A percentile compares a stretch with the other conserved stretches of the same genome.
Evolutionary conservation across 2,329 filamentous ascomycete genomes (phyloP).

Genomic region (Pestalotiopsis sp.): DNA sequence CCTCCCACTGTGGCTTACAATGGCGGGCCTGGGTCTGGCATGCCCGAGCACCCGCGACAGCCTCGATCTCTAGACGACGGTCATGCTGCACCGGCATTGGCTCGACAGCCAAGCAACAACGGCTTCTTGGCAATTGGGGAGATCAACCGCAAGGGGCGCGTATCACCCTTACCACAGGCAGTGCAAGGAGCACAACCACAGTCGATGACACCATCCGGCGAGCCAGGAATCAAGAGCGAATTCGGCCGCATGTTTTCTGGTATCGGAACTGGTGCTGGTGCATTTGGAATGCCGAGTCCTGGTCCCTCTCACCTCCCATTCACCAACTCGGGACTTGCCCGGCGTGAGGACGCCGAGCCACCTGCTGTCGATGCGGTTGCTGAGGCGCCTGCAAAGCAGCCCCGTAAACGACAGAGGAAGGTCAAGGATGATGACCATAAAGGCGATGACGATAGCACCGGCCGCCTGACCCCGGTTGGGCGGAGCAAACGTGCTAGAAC

Average conservation of each 20-base stretch:
- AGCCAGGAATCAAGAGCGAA: slow-evolving; percentile 91
- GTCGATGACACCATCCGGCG: slow-evolving; percentile 75
- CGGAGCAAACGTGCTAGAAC: slow-evolving; percentile 70
- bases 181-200: slow-evolving; percentile 90
- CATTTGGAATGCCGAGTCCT: slow-evolving; percentile 55
- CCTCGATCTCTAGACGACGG: slow-evolving; percentile 51
- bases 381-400: slow-evolving; percentile 44
- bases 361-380: slow-evolving; percentile 45
- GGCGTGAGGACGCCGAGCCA: slow-evolving; percentile 56
- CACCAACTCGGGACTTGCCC: slow-evolving; percentile 43
- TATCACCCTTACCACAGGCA: slow-evolving; percentile 88
- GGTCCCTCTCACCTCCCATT: slow-evolving; percentile 50
- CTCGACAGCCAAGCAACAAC: slow-evolving; percentile 59
- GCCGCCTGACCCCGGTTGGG: slow-evolving; percentile 61
- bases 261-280: slow-evolving; percentile 66
- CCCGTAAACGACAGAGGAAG: slow-evolving; percentile 65
- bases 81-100: slow-evolving; percentile 47
- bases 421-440: slow-evolving; percentile 75
- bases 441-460: slow-evolving; percentile 68
- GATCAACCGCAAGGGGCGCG: slow-evolving; percentile 77
- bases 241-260: slow-evolving; percentile 95
- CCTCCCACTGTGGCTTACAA: slow-evolving; percentile 55
- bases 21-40: slow-evolving; percentile 41
- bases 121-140: slow-evolving; percentile 79
- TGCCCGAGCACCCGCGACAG: slow-evolving; percentile 45